Percentiles rank a stretch among this genome's conserved stretches.
phyloP scores from a whole-genome alignment of 768 basidiomycete species.

The Phaeotremella skinneri region DNA sequence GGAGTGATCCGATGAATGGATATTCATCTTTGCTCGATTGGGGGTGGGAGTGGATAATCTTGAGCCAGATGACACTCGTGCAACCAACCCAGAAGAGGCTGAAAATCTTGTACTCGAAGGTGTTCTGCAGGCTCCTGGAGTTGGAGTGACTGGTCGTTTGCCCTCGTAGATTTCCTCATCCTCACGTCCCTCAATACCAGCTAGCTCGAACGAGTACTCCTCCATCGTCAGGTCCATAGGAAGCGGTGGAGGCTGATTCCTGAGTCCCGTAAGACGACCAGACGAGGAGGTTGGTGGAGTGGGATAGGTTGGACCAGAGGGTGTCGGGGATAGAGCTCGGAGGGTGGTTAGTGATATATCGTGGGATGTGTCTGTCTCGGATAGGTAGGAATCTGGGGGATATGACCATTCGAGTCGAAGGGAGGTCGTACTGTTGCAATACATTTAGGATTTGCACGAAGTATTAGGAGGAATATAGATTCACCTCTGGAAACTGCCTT shows the following conservation, averaged over 20 bases:
- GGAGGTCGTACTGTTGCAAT: neutral
- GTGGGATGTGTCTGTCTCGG: neutral
- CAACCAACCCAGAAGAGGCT: too few species aligned
- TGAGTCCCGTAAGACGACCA: neutral
- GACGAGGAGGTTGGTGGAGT: neutral
- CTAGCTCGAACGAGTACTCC: neutral
- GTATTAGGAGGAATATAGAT: neutral
- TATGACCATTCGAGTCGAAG: neutral
- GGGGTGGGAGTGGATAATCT: too few species aligned
- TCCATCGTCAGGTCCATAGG: slow-evolving; percentile 1
- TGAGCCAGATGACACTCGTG: too few species aligned
- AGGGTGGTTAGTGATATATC: neutral
- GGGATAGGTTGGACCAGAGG: neutral
- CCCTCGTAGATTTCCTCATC: neutral
- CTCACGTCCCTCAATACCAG: neutral
- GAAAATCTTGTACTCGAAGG: too few species aligned
- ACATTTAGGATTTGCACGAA: neutral
- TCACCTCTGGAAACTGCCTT: slow-evolving; percentile 2
- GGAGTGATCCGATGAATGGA: too few species aligned
- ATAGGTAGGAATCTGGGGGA: neutral
- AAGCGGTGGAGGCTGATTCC: slow-evolving; percentile 1
- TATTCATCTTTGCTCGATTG: too few species aligned
- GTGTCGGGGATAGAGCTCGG: neutral
- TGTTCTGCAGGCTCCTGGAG: too few species aligned
- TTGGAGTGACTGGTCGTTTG: neutral